These are phyloP conservation scores for Colletotrichum cuscutae DNA, from an alignment of 2,329 filamentous ascomycete species.

Conservation along the genomic window DNA sequence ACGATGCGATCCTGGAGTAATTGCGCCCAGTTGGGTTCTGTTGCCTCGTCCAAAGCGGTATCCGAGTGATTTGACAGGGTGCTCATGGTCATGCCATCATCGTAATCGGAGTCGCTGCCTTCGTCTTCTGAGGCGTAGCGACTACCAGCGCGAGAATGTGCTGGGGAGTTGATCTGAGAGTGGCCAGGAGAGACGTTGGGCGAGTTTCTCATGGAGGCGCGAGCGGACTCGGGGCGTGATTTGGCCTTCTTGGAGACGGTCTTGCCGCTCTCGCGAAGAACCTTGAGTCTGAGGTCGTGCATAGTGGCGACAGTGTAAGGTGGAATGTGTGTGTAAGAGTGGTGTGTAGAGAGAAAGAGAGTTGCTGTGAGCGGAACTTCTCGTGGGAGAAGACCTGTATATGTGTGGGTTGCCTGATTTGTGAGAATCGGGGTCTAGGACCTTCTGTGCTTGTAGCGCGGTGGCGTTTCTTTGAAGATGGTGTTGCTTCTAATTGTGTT, in stretches of 20 bases:
- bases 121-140: slow-evolving; percentile 74
- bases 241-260: slow-evolving; percentile 76
- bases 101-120: slow-evolving; percentile 63
- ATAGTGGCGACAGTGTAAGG: slow-evolving; percentile 49
- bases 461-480: slow-evolving; percentile 5
- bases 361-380: no score
- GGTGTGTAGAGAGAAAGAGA: neutral
- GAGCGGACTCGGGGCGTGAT: slow-evolving; percentile 64
- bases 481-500: slow-evolving; percentile 2
- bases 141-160: slow-evolving; percentile 68
- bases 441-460: slow-evolving; percentile 14
- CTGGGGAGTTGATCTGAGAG: slow-evolving; percentile 67
- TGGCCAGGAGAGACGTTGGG: slow-evolving; percentile 67
- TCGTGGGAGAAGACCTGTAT: slow-evolving; percentile 2
- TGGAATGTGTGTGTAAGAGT: neutral
- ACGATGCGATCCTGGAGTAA: slow-evolving; percentile 74
- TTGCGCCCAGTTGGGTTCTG: slow-evolving; percentile 68
- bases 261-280: slow-evolving; percentile 76
- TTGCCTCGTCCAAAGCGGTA: slow-evolving; percentile 66
- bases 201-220: slow-evolving; percentile 67
- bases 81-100: slow-evolving; percentile 58
- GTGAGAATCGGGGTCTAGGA: neutral
- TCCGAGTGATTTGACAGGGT: slow-evolving; percentile 54
- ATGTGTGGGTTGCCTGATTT: neutral
- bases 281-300: slow-evolving; percentile 75